Evolutionary conservation across 2,329 filamentous ascomycete species (phyloP).

Genomic region (Fusarium floridanum): DNA sequence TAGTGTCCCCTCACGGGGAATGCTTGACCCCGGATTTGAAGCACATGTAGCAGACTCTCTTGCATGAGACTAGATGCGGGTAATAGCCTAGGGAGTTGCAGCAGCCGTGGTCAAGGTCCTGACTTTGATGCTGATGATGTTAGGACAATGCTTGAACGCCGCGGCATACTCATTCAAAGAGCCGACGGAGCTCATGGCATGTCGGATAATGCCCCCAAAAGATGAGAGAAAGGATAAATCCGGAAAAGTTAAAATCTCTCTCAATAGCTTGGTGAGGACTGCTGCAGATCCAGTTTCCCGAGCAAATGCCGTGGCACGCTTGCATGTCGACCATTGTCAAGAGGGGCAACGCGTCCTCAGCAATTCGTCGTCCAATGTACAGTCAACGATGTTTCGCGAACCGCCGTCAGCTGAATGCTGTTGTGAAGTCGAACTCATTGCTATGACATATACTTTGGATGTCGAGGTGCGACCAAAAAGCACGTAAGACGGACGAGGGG

Average conservation of each 20-base stretch:
- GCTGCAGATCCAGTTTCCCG: constrained; percentile 42
- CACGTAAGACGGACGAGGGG: background rate
- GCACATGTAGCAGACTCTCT: constrained; percentile 56
- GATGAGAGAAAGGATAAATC: constrained; percentile 50
- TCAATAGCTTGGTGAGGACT: constrained; percentile 48
- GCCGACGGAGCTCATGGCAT: constrained; percentile 52
- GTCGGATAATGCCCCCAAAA: constrained; percentile 52
- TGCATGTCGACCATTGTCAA: constrained; percentile 42
- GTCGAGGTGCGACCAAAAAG: no score
- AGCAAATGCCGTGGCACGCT: constrained; percentile 5
- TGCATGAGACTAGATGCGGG: background rate
- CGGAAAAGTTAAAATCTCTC: constrained; percentile 43
- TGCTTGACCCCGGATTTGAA: constrained; percentile 31
- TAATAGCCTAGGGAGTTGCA: constrained; percentile 53
- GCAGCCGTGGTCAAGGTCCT: constrained; percentile 48
- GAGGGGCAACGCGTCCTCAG: constrained; percentile 29
- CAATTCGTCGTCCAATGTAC: background rate
- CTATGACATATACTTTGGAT: no score
- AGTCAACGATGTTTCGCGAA: no score
- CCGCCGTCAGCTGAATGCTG: no score
- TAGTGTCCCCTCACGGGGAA: background rate
- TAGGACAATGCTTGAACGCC: constrained; percentile 46
- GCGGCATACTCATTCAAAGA: constrained; percentile 49
- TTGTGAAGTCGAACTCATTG: no score
- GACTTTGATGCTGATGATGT: constrained; percentile 24